phyloP scores from a whole-genome alignment of 2,329 filamentous ascomycete genomes.

The Fusarium chlamydosporum region DNA sequence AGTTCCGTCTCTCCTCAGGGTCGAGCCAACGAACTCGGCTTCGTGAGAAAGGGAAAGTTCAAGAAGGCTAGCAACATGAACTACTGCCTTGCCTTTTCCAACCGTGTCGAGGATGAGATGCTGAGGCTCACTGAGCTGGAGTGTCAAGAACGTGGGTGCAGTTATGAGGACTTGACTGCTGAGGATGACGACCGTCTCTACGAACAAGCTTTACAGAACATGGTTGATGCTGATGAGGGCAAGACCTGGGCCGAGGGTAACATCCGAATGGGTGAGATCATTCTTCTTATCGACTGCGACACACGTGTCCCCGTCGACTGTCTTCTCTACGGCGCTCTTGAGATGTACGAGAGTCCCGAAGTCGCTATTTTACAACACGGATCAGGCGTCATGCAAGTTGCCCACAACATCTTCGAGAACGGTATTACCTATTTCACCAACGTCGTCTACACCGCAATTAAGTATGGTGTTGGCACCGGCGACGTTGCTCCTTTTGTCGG shows the following conservation, averaged over 20 bases:
- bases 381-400: constrained; percentile 83
- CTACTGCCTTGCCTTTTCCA: constrained; percentile 69
- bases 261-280: constrained; percentile 69
- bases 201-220: constrained; percentile 60
- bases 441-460: constrained; percentile 80
- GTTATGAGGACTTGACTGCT: constrained; percentile 59
- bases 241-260: constrained; percentile 71
- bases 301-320: constrained; percentile 75
- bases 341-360: constrained; percentile 78
- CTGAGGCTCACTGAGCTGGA: constrained; percentile 45
- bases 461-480: constrained; percentile 77
- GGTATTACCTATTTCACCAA: constrained; percentile 83
- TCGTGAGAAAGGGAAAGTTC: constrained; percentile 71
- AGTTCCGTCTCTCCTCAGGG: constrained; percentile 51
- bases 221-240: constrained; percentile 64
- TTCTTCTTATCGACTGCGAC: constrained; percentile 76
- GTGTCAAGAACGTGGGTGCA: constrained; percentile 39
- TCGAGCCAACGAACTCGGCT: constrained; percentile 60
- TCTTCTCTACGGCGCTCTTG: constrained; percentile 76
- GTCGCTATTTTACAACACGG: constrained; percentile 80
- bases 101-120: constrained; percentile 68
- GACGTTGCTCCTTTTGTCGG: constrained; percentile 83
- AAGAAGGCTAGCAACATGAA: constrained; percentile 80
- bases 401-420: constrained; percentile 79
- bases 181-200: constrained; percentile 63